Base-by-base conservation (phyloP, 2,329 filamentous ascomycete species). In the Clonostachys solani region DNA sequence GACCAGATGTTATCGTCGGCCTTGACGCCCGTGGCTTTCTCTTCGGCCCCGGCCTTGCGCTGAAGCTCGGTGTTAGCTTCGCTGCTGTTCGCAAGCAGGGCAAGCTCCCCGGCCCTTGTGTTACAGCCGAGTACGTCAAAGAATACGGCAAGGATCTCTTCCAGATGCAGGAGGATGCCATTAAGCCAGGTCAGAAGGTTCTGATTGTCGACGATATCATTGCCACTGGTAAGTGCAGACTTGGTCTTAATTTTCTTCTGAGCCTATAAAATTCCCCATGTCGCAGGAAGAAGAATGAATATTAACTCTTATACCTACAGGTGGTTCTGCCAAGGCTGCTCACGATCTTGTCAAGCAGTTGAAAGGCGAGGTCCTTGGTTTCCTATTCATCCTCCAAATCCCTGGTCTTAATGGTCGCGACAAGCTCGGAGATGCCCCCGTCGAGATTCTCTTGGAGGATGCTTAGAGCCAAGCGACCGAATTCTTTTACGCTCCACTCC, bases 131-230 rank as follows among this genome's bases (percentile, higher is more conserved):
- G 57, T 99, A 90, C 68, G 76, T 91, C 70, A 99, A 99, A 79
- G 94, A 99, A 71, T 99, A 99, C 63, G 94, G 94, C 53, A 80
- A 84, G 69, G 94, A 99, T 67, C 86, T 86, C 65, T 97, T 99
- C 75, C 89, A 97, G 78, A 95, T 99, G 76, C 94, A 99, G 75
- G 75, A 80, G 56, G 91, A 87, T 67, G 86, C 86, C 41, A 85
- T 99, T 60, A 85, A 87, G 72, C 78, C 82, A 45, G 92, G 92
- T 35, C 89, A 96, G 73, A 92, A 86, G 67, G 92, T 96, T 49
- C 74, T 99, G 52, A 80, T 99, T 55, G 91, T 99, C 33, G 94
- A 99, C 68, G 94, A 99, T 67, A 95, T 99, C 63, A 97, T 99
- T 73, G 94, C 94, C 48, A 99, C 94, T 54, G 92, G 92, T 96